Base-by-base conservation (phyloP, 352 stramenopile genomes). In the Pythium pyrilobum region DNA sequence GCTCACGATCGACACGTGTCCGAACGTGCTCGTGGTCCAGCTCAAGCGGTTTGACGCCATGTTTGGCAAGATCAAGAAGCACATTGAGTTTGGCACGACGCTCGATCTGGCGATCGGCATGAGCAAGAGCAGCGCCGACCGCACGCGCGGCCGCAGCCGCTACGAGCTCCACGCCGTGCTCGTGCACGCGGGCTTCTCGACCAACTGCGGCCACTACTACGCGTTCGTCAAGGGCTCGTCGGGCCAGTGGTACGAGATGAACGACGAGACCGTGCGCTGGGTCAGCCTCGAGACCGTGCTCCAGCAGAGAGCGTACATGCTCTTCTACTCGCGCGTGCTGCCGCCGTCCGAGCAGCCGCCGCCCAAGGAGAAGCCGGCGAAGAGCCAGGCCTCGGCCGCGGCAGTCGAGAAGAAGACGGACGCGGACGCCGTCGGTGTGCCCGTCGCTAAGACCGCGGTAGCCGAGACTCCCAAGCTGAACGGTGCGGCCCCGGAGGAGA, bases 161-260 rank as follows among this genome's bases (percentile, higher is more conserved):
- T 95, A 95, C 59, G 73, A 89, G 16, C 68, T 96, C 38, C 69
- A 87, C 27, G 85, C 72, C 4, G 86, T 97, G 47, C 56, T 97
- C 12, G 87, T 97, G 20, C 89, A 97, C 56, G 76, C 78, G 1
- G 89, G 89, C 0, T 85, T 81, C 54, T 95, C 81, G n/a, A 89
- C 89, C 10, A 77, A 94, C 54, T 94, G 81, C 31, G 89, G 89
- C 15, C 89, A 97, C 56, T 97, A 97, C 64, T 96, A 93, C 51
- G 74, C 85, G 21, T 96, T 96, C 46, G 80, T 97, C 0, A 87
- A 89, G 38, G 87, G 84, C 12, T 78, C 81, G 12, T 92, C 87
- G 0, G 83, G 87, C n/a, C 78, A 90, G 59, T 97, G 89, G 89
- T 92, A 95, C 58, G 78, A 94, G 56, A 96, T 96, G 87, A 95